Evolutionary conservation across 1,139 yeast species (phyloP).

Genomic region (Magnusiomyces suaveolens): DNA sequence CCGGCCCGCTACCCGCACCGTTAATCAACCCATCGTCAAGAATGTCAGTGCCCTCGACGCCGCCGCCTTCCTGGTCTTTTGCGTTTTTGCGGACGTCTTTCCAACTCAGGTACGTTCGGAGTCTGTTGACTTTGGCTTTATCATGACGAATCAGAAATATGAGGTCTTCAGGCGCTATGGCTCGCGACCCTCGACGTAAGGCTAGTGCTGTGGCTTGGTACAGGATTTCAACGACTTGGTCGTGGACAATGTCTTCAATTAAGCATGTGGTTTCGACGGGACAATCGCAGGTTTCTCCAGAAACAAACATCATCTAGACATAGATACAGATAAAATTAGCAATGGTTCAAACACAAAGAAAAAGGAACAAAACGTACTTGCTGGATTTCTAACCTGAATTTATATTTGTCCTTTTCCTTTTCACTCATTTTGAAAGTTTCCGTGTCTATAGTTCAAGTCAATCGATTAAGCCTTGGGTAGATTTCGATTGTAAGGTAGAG

Average conservation of each 20-base stretch:
- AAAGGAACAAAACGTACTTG: constrained; percentile 17
- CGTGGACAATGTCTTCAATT: constrained; percentile 89
- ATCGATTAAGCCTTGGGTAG: too few species aligned
- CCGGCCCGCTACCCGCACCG: constrained; percentile 25
- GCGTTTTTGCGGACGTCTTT: constrained; percentile 96
- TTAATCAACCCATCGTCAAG: constrained; percentile 37
- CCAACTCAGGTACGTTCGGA: constrained; percentile 90
- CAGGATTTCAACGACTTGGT: constrained; percentile 87
- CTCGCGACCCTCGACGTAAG: constrained; percentile 67
- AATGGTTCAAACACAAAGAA: background rate
- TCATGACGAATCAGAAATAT: constrained; percentile 89
- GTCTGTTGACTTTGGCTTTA: constrained; percentile 83
- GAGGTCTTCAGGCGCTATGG: constrained; percentile 85
- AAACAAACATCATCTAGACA: constrained; percentile 86
- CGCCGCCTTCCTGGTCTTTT: constrained; percentile 85
- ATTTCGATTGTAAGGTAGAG: background rate
- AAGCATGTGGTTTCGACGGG: constrained; percentile 83
- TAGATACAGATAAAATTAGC: background rate
- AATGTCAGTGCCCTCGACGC: constrained; percentile 50
- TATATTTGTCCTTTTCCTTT: constrained; percentile 28
- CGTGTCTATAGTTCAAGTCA: too few species aligned
- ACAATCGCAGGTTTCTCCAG: constrained; percentile 91
- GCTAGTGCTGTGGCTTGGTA: constrained; percentile 75
- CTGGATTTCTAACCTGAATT: constrained; percentile 28
- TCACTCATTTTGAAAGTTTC: constrained; percentile 65